Evolutionary conservation across 1,284 basidiomycete species (phyloP).

Genomic region (Ustilago trichophora): DNA sequence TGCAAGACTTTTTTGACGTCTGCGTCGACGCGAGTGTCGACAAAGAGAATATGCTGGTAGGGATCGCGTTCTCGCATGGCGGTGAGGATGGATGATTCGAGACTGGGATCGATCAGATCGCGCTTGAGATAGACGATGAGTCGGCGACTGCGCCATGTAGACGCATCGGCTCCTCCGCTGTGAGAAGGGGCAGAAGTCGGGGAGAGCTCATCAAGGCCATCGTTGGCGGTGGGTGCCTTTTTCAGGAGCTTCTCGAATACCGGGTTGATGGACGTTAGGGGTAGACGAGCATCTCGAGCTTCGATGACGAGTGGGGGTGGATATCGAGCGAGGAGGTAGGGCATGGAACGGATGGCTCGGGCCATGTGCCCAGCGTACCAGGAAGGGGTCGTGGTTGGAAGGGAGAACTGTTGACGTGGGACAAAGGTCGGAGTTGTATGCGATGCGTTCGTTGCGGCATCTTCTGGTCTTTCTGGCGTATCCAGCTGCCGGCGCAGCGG

Average conservation of each 20-base stretch:
- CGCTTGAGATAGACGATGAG: slow-evolving; percentile 92
- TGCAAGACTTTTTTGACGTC: slow-evolving; percentile 69
- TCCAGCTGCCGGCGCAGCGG: too few species aligned
- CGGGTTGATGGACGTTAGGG: slow-evolving; percentile 91
- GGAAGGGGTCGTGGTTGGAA: slow-evolving; percentile 75
- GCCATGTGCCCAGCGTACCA: slow-evolving; percentile 98
- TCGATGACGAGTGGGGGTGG: slow-evolving; percentile 85
- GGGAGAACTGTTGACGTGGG: slow-evolving; percentile 67
- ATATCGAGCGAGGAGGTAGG: slow-evolving; percentile 73
- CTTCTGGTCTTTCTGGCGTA: too few species aligned
- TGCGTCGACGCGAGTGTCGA: slow-evolving; percentile 68
- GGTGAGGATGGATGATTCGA: slow-evolving; percentile 72
- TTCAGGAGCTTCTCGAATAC: slow-evolving; percentile 68
- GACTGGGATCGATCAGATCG: slow-evolving; percentile 85
- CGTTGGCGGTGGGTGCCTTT: slow-evolving; percentile 57
- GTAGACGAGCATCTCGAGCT: slow-evolving; percentile 88
- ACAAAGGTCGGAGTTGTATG: slow-evolving; percentile 57
- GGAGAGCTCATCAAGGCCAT: slow-evolving; percentile 10
- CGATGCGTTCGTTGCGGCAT: too few species aligned
- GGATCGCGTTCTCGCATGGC: slow-evolving; percentile 68
- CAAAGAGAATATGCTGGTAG: slow-evolving; percentile 70
- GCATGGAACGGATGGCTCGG: slow-evolving; percentile 68
- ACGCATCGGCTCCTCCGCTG: slow-evolving; percentile 48
- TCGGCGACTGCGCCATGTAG: slow-evolving; percentile 68
- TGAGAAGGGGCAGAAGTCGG: background rate